These are phyloP conservation scores for Rutidosis leptorrhynchoides DNA, from an alignment of 129 eudicot genomes.

Conservation along the genomic window DNA sequence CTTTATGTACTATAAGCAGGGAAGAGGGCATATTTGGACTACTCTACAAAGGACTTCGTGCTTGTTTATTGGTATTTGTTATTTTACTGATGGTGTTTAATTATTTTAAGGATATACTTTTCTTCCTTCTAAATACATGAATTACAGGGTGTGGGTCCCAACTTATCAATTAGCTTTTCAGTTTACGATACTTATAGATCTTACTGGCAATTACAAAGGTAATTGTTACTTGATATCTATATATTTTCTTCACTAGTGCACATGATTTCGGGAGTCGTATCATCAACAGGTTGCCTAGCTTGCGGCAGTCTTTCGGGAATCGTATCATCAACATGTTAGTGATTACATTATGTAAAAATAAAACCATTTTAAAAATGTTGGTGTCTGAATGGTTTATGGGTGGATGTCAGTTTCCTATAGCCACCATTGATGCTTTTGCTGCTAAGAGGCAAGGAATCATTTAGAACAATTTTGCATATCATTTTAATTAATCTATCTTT, in stretches of 20 bases:
- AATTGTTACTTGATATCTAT: neutral
- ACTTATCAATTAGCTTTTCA: slow-evolving; percentile 87
- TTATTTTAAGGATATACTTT: neutral
- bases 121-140: neutral
- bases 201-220: slow-evolving; percentile 80
- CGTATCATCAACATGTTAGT: slow-evolving; percentile 93
- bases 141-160: slow-evolving; percentile 95
- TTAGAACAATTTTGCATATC: slow-evolving; percentile 19
- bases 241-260: no score
- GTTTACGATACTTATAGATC: slow-evolving; percentile 77
- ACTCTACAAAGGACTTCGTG: slow-evolving; percentile 94
- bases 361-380: slow-evolving; percentile 16
- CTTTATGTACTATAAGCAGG: slow-evolving; percentile 62
- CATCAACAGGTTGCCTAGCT: slow-evolving; percentile 48
- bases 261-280: no score
- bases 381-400: slow-evolving; percentile 26
- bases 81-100: slow-evolving; percentile 7
- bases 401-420: neutral
- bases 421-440: slow-evolving; percentile 18
- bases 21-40: slow-evolving; percentile 83
- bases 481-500: slow-evolving; percentile 15
- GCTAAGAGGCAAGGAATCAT: slow-evolving; percentile 50
- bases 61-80: slow-evolving; percentile 69
- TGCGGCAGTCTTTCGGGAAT: slow-evolving; percentile 97
- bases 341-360: neutral